phyloP scores from a whole-genome alignment of 176 grass and related monocot genomes.

The Typha latifolia region DNA sequence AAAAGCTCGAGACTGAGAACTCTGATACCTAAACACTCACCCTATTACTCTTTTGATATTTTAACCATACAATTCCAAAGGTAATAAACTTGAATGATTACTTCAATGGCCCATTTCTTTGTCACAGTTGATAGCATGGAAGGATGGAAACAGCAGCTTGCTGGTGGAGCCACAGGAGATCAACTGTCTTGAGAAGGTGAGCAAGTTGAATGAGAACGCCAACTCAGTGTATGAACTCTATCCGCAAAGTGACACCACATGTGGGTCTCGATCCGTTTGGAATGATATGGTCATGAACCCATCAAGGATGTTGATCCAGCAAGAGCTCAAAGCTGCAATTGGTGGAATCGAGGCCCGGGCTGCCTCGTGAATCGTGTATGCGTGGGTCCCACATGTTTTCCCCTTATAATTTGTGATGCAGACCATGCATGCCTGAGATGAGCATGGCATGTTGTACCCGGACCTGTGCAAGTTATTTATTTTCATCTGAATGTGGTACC shows the following conservation, averaged over 20 bases:
- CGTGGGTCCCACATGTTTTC: no score
- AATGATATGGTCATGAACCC: constrained; percentile 47
- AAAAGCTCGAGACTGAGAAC: not conserved
- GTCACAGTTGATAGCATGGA: constrained; percentile 61
- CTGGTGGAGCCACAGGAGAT: constrained; percentile 54
- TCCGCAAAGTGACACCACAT: constrained; percentile 29
- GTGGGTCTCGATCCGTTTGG: constrained; percentile 54
- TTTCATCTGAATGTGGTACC: no score
- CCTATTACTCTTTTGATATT: not conserved
- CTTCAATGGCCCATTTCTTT: not conserved
- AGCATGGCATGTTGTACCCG: no score
- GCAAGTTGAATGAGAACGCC: constrained; percentile 57
- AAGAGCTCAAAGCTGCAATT: constrained; percentile 47
- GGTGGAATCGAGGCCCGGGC: constrained; percentile 17
- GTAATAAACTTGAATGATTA: not conserved
- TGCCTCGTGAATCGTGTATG: no score
- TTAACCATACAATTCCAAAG: not conserved
- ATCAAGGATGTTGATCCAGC: constrained; percentile 26
- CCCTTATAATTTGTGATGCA: no score
- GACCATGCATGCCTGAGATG: no score
- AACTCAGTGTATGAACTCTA: constrained; percentile 61
- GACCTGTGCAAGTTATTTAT: no score
- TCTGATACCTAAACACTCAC: not conserved
- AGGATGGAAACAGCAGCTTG: constrained; percentile 46
- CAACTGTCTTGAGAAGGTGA: constrained; percentile 54